Base-by-base conservation (phyloP, 164 flowering plant genomes). In the Tetrastigma voinierianum region DNA sequence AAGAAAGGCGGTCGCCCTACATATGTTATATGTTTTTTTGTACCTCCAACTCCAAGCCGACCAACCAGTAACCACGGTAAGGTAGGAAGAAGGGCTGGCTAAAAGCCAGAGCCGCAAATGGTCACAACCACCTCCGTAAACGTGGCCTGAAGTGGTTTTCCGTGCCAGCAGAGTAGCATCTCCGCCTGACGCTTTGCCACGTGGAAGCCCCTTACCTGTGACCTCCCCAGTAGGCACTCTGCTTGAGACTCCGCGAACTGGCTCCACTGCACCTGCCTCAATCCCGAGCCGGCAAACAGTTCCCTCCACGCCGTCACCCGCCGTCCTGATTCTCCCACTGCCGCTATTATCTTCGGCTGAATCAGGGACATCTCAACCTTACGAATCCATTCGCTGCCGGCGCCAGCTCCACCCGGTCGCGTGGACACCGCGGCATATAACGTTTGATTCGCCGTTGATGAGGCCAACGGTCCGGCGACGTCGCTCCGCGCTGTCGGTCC, bases 81-180 rank as follows among this genome's bases (percentile, higher is more conserved):
- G n/a, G n/a, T n/a, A n/a, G n/a, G n/a, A n/a, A n/a, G n/a, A n/a
- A n/a, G n/a, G n/a, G n/a, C n/a, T n/a, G n/a, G n/a, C n/a, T n/a
- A n/a, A n/a, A n/a, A 10, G 10, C 14, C 19, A 12, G 8, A 32
- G 43, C 18, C 19, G 43, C 45, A 55, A 17, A 65, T 10, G 5
- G 24, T 43, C 53, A 43, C 65, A 80, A 82, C 71, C 72, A 90
- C 88, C 86, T 85, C 98, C 98, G 91, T 0, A 93, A 97, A 93
- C 76, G 96, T 90, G 85, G 94, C 82, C 45, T 91, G 83, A 13
- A 93, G 75, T 23, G 88, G 85, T 76, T 86, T 72, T 23, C 80
- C 90, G 20, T 87, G 93, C 97, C 97, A 93, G 79, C 90, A 89
- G 47, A 93, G 91, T 87, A 90, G 58, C 85, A 93, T 75, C 83